These are phyloP conservation scores for Phytophthora quininea DNA, from an alignment of 352 stramenopile genomes.

Conservation along the genomic window DNA sequence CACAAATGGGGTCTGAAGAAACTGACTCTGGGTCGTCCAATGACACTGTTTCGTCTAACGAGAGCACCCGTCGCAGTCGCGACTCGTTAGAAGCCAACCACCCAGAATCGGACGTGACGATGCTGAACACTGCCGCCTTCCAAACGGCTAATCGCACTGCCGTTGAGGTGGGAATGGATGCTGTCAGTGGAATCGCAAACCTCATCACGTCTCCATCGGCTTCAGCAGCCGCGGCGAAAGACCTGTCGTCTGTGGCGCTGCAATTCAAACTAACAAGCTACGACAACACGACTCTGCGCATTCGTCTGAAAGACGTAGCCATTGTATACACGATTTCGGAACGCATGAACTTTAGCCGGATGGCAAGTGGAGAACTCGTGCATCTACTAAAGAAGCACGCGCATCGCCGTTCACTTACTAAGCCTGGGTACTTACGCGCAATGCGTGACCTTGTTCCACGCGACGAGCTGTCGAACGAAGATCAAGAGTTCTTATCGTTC, in stretches of 20 bases:
- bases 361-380: slow-evolving; percentile 67
- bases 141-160: slow-evolving; percentile 40
- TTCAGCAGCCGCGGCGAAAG: slow-evolving; percentile 48
- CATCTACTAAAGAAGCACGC: slow-evolving; percentile 76
- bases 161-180: slow-evolving; percentile 57
- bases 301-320: slow-evolving; percentile 85
- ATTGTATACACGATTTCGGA: slow-evolving; percentile 90
- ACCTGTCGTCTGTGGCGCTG: slow-evolving; percentile 75
- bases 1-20: slow-evolving; percentile 42
- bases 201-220: slow-evolving; percentile 62
- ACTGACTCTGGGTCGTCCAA: slow-evolving; percentile 63
- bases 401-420: slow-evolving; percentile 70
- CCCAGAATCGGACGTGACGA: slow-evolving; percentile 48
- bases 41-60: slow-evolving; percentile 72
- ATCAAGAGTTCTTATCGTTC: slow-evolving; percentile 89
- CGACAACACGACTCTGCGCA: slow-evolving; percentile 79
- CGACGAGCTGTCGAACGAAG: slow-evolving; percentile 78
- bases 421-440: slow-evolving; percentile 72
- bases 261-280: slow-evolving; percentile 90
- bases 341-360: slow-evolving; percentile 79
- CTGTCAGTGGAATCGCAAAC: slow-evolving; percentile 59
- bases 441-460: slow-evolving; percentile 81
- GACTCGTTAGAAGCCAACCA: slow-evolving; percentile 54
- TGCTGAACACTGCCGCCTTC: slow-evolving; percentile 38
- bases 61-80: slow-evolving; percentile 44